These are phyloP conservation scores for Sphaerulina musiva DNA, from an alignment of 2,329 filamentous ascomycete genomes.

Conservation along the genomic window DNA sequence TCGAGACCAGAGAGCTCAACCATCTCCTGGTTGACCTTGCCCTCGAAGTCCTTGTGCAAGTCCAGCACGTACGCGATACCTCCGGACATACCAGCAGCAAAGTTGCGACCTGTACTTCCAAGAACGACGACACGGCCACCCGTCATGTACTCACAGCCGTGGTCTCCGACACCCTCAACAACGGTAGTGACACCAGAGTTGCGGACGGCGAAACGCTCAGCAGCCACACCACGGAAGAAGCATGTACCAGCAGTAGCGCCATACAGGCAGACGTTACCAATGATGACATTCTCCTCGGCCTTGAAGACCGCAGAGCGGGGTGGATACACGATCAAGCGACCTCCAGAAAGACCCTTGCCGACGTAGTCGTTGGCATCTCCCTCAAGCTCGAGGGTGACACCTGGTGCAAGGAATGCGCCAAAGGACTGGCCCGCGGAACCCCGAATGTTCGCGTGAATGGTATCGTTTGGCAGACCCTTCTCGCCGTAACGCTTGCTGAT, in stretches of 20 bases:
- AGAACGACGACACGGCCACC: constrained; percentile 84
- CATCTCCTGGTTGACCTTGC: constrained; percentile 97
- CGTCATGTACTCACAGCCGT: constrained; percentile 98
- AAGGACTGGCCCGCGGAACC: constrained; percentile 96
- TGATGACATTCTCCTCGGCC: constrained; percentile 89
- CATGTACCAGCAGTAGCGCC: constrained; percentile 84
- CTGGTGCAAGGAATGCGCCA: constrained; percentile 85
- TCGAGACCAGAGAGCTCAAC: constrained; percentile 80
- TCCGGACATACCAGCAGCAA: constrained; percentile 96
- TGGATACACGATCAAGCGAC: constrained; percentile 87
- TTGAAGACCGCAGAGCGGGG: constrained; percentile 86
- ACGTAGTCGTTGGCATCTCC: constrained; percentile 96
- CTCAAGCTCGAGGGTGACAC: constrained; percentile 90
- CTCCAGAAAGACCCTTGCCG: constrained; percentile 89
- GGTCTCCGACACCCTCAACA: constrained; percentile 91
- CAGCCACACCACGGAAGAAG: constrained; percentile 95
- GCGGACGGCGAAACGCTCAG: constrained; percentile 91
- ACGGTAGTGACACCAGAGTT: constrained; percentile 96
- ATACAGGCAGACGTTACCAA: constrained; percentile 92
- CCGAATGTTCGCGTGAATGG: constrained; percentile 92
- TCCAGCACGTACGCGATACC: constrained; percentile 95
- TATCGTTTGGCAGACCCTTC: constrained; percentile 81
- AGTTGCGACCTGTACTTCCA: constrained; percentile 88
- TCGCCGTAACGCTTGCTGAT: constrained; percentile 90
- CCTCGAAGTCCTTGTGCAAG: constrained; percentile 78